Conservation (phyloP, 225 moss, liverwort and hornwort species). For the Pseudisothecium myosuroides region DNA sequence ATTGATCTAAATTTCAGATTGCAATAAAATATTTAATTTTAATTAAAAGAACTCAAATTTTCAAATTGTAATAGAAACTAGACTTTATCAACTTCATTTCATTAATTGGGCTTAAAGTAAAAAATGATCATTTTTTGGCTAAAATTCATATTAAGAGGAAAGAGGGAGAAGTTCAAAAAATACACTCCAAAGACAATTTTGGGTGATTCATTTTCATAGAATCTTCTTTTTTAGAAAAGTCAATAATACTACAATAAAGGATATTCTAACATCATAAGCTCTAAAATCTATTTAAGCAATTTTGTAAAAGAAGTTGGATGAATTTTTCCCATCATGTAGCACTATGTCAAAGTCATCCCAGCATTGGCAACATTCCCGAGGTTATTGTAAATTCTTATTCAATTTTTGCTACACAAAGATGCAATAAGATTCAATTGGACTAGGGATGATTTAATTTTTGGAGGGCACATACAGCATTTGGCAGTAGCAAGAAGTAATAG, state of each 20-base stretch:
- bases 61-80: too few species aligned
- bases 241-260: background rate
- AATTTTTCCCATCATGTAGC: background rate
- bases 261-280: background rate
- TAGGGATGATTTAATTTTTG: background rate
- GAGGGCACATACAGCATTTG: too few species aligned
- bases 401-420: background rate
- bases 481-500: accelerated
- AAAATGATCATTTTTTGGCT: background rate
- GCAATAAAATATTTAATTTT: too few species aligned
- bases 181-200: background rate
- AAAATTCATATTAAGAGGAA: background rate
- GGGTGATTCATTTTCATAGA: background rate
- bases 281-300: accelerated
- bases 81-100: background rate
- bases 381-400: background rate
- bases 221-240: background rate
- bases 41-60: too few species aligned
- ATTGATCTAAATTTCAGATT: too few species aligned
- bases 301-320: background rate
- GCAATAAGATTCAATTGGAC: background rate
- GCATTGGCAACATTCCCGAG: accelerated
- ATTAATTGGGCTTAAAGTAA: background rate
- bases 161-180: background rate
- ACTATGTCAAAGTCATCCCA: background rate